Evolutionary conservation across 768 basidiomycete genomes (phyloP).

Genomic region (Leucocoprinus birnbaumii): DNA sequence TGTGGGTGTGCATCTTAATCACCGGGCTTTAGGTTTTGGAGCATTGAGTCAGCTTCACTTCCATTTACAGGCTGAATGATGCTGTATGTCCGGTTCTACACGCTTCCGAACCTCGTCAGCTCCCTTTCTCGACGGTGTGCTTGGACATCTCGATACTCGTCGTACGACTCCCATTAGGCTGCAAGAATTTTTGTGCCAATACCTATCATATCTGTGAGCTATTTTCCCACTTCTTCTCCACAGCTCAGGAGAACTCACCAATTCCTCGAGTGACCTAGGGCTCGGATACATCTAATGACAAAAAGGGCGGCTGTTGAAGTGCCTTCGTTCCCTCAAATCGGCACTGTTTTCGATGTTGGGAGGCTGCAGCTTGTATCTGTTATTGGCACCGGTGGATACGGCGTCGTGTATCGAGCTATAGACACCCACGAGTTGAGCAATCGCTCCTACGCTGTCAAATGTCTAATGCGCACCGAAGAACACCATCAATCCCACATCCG

Average conservation of each 20-base stretch:
- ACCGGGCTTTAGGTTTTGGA: neutral
- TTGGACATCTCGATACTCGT: too few relatives aligned
- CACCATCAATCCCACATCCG: conserved; percentile 80
- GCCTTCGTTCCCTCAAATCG: conserved; percentile 49
- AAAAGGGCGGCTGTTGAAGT: conserved; percentile 9
- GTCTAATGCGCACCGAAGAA: conserved; percentile 56
- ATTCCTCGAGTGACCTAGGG: neutral
- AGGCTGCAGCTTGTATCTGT: conserved; percentile 81
- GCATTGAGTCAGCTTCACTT: neutral
- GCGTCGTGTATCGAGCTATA: conserved; percentile 89
- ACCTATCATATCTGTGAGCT: too few relatives aligned
- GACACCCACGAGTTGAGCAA: conserved; percentile 51
- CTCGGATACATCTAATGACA: neutral
- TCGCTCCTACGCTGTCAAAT: conserved; percentile 89
- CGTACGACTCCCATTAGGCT: too few relatives aligned
- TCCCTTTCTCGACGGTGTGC: too few relatives aligned
- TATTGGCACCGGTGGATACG: conserved; percentile 92
- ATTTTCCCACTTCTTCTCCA: too few relatives aligned
- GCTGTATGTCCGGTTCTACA: neutral
- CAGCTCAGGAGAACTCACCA: neutral
- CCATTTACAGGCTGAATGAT: neutral
- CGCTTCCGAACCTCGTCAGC: neutral
- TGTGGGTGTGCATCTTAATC: neutral
- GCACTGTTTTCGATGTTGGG: conserved; percentile 81
- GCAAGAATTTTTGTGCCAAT: too few relatives aligned